These are phyloP conservation scores for Posidonia australis DNA, from an alignment of 106 monocot genomes.

Conservation along the genomic window DNA sequence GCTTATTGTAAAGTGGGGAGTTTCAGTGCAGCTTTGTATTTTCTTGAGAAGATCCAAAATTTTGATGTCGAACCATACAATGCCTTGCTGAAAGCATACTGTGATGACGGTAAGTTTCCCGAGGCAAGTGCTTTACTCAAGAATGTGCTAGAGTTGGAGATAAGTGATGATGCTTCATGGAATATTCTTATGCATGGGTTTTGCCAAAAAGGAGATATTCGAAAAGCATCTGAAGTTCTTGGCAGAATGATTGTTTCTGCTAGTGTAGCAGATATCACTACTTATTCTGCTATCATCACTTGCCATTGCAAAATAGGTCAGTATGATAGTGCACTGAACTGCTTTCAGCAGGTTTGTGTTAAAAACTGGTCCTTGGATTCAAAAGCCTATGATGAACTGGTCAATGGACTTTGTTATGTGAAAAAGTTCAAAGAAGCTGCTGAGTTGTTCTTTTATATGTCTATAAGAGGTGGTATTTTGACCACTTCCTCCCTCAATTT, in stretches of 20 bases:
- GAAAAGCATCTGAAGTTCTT: constrained; percentile 44
- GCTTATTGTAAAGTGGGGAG: constrained; percentile 35
- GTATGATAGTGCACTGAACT: constrained; percentile 33
- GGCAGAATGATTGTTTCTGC: constrained; percentile 48
- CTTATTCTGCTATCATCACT: constrained; percentile 41
- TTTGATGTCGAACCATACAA: constrained; percentile 30
- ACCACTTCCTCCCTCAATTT: constrained; percentile 18
- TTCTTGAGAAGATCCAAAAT: constrained; percentile 23
- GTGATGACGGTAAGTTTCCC: constrained; percentile 14
- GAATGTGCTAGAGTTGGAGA: constrained; percentile 17
- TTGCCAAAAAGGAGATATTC: constrained; percentile 23
- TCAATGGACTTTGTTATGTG: constrained; percentile 39
- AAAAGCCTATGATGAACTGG: constrained; percentile 29
- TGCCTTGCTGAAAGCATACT: constrained; percentile 36
- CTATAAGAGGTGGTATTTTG: constrained; percentile 16
- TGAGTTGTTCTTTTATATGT: constrained; percentile 30
- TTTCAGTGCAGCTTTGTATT: constrained; percentile 28
- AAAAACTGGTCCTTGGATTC: constrained; percentile 30
- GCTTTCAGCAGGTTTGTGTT: constrained; percentile 20
- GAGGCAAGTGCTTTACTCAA: constrained; percentile 27
- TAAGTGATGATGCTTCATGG: constrained; percentile 39
- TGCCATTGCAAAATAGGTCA: constrained; percentile 19
- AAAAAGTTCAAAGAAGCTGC: constrained; percentile 41
- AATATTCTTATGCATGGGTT: constrained; percentile 31
- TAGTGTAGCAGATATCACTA: constrained; percentile 19